Conservation (phyloP, 805 yeast species). For the Myxozyma melibiosi region DNA sequence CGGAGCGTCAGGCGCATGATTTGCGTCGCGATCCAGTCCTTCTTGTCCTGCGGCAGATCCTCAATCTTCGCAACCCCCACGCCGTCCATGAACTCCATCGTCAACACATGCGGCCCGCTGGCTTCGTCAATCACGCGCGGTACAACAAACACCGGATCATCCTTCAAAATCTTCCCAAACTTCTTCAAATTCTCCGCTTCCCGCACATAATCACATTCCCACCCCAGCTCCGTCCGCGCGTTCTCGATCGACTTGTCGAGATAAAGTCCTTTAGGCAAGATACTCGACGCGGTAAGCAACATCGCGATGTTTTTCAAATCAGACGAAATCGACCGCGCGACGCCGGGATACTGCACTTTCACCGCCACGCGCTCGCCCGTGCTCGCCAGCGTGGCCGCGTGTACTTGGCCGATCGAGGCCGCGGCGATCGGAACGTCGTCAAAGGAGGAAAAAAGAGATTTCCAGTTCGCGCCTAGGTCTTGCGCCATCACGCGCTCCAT, state of each 20-base stretch:
- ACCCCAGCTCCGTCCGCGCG: slow-evolving; percentile 88
- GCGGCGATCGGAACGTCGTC: slow-evolving; percentile 94
- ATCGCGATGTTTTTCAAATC: slow-evolving; percentile 84
- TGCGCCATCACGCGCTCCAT: slow-evolving; percentile 69
- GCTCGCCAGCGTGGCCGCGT: slow-evolving; percentile 59
- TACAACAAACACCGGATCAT: slow-evolving; percentile 67
- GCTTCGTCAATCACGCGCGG: slow-evolving; percentile 78
- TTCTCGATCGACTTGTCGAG: slow-evolving; percentile 89
- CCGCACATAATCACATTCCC: slow-evolving; percentile 96
- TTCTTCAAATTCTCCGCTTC: slow-evolving; percentile 78
- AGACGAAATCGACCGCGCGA: slow-evolving; percentile 87
- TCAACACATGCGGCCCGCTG: slow-evolving; percentile 79
- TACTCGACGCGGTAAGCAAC: slow-evolving; percentile 79
- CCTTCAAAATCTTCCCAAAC: slow-evolving; percentile 62
- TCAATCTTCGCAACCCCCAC: slow-evolving; percentile 72
- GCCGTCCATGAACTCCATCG: slow-evolving; percentile 89
- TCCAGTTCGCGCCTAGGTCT: slow-evolving; percentile 83
- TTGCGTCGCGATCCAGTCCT: slow-evolving; percentile 78
- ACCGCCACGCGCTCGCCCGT: slow-evolving; percentile 64
- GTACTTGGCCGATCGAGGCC: slow-evolving; percentile 97
- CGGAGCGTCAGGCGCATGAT: slow-evolving; percentile 83
- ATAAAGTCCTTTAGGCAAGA: slow-evolving; percentile 89
- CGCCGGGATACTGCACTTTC: slow-evolving; percentile 97
- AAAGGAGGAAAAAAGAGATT: slow-evolving; percentile 67
- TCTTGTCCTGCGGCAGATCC: slow-evolving; percentile 66